phyloP scores from a whole-genome alignment of 2,329 filamentous ascomycete genomes.

The Aspergillus pseudoviridinutans region DNA sequence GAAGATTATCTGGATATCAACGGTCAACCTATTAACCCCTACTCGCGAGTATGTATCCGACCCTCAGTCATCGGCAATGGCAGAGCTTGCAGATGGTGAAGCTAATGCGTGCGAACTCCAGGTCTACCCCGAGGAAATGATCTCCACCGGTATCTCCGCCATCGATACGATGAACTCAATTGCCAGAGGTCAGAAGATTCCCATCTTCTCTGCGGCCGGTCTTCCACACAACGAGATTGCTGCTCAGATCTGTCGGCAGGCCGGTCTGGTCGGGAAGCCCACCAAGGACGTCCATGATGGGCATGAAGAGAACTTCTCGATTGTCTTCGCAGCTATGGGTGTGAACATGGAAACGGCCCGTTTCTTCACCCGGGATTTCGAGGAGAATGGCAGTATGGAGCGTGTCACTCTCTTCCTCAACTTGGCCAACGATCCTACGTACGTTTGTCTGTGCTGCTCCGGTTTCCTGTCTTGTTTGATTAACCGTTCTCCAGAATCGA shows the following conservation, averaged over 20 bases:
- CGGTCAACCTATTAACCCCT: conserved; percentile 97
- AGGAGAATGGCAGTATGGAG: conserved; percentile 98
- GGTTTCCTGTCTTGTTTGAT: neutral
- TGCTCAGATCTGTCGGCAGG: conserved; percentile 96
- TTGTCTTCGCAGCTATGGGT: conserved; percentile 99
- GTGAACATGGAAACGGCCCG: conserved; percentile 98
- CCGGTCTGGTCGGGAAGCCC: conserved; percentile 83
- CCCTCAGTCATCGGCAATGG: neutral
- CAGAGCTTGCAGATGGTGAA: neutral
- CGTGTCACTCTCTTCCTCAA: conserved; percentile 97
- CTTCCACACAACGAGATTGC: conserved; percentile 99
- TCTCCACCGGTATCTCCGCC: conserved; percentile 97
- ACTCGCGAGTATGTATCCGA: conserved; percentile 67
- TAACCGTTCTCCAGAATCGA: conserved; percentile 67
- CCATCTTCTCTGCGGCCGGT: conserved; percentile 97
- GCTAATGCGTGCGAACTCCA: conserved; percentile 34
- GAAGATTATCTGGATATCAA: conserved; percentile 99
- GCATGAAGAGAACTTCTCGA: conserved; percentile 99
- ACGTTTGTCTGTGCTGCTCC: conserved; percentile 37
- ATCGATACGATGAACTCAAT: conserved; percentile 99
- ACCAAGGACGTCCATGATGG: conserved; percentile 95
- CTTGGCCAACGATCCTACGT: conserved; percentile 98
- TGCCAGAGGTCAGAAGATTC: conserved; percentile 98
- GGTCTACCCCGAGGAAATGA: conserved; percentile 99
- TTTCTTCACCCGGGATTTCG: conserved; percentile 98